Percentiles rank a stretch among this genome's conserved stretches.
Conservation (phyloP, 371 early-diverging fungal genomes). For the Capniomyces stellatus region DNA sequence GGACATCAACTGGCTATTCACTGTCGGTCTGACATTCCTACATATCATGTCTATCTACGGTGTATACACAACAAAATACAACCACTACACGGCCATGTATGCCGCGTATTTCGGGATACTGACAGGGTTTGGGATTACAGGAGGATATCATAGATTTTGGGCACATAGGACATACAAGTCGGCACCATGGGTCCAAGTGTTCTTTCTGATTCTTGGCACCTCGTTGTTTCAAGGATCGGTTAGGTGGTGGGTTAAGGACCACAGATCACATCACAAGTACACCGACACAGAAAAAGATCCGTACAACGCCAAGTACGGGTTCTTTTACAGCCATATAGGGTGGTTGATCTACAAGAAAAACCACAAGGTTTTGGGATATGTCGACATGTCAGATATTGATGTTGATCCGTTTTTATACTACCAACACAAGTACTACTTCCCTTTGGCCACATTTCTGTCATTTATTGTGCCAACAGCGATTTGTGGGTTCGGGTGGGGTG, state of each 20-base stretch:
- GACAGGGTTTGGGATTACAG: slow-evolving; percentile 85
- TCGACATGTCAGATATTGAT: slow-evolving; percentile 71
- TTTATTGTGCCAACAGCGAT: slow-evolving; percentile 60
- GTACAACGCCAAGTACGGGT: slow-evolving; percentile 67
- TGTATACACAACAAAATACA: slow-evolving; percentile 41
- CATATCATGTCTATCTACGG: slow-evolving; percentile 73
- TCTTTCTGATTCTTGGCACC: slow-evolving; percentile 42
- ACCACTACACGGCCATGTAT: slow-evolving; percentile 51
- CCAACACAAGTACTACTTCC: slow-evolving; percentile 70
- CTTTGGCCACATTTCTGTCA: slow-evolving; percentile 47
- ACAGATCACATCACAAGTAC: slow-evolving; percentile 83
- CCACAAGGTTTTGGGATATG: slow-evolving; percentile 46
- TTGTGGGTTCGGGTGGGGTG: slow-evolving; percentile 76
- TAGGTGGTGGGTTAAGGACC: slow-evolving; percentile 70
- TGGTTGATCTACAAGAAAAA: slow-evolving; percentile 79
- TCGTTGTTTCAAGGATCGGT: slow-evolving; percentile 67
- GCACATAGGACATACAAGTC: slow-evolving; percentile 58
- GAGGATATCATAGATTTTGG: slow-evolving; percentile 73
- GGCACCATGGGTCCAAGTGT: slow-evolving; percentile 30
- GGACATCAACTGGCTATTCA: slow-evolving; percentile 61
- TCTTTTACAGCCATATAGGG: slow-evolving; percentile 72
- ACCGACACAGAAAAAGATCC: slow-evolving; percentile 86
- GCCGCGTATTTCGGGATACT: slow-evolving; percentile 54
- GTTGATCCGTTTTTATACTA: slow-evolving; percentile 51
- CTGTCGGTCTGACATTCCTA: slow-evolving; percentile 41